A percentile compares a stretch with the other conserved stretches of the same genome.
These are phyloP conservation scores for Blastobotrys indianensis DNA, from an alignment of 1,139 yeast species.

Conservation along the genomic window DNA sequence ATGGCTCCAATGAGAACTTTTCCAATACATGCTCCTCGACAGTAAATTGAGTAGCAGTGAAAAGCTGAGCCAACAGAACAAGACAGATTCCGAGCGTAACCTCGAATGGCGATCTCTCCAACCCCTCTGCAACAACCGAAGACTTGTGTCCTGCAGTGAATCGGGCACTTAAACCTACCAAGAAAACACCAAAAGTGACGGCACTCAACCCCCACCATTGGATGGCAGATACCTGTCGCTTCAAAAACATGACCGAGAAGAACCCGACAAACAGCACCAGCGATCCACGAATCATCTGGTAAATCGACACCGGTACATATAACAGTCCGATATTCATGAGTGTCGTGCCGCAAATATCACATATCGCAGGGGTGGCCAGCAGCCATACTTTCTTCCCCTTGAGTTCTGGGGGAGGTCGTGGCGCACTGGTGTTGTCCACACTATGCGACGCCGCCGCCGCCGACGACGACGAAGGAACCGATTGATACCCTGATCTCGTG, in stretches of 20 bases:
- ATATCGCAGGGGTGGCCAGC: conserved; percentile 57
- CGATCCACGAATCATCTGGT: conserved; percentile 82
- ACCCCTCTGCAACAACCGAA: conserved; percentile 15
- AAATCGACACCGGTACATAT: conserved; percentile 74
- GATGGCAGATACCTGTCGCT: conserved; percentile 48
- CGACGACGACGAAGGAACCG: neutral
- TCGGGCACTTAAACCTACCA: conserved; percentile 68
- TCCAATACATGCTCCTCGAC: conserved; percentile 65
- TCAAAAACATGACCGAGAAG: conserved; percentile 59
- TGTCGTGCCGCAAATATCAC: conserved; percentile 72
- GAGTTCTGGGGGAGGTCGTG: conserved; percentile 17
- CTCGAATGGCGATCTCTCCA: conserved; percentile 24
- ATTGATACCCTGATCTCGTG: neutral
- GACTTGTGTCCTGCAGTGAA: conserved; percentile 14
- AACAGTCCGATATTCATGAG: conserved; percentile 69
- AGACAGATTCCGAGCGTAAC: conserved; percentile 50
- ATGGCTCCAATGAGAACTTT: conserved; percentile 51
- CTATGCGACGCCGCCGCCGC: neutral
- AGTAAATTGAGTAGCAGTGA: conserved; percentile 73
- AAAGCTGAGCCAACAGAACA: conserved; percentile 56
- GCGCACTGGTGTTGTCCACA: conserved; percentile 9
- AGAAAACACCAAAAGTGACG: conserved; percentile 61
- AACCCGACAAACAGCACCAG: conserved; percentile 72
- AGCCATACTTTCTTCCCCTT: conserved; percentile 31
- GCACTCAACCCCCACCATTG: conserved; percentile 64